These are phyloP conservation scores for Capsella bursapastoris DNA, from an alignment of 345 rosid genomes.

Conservation along the genomic window DNA sequence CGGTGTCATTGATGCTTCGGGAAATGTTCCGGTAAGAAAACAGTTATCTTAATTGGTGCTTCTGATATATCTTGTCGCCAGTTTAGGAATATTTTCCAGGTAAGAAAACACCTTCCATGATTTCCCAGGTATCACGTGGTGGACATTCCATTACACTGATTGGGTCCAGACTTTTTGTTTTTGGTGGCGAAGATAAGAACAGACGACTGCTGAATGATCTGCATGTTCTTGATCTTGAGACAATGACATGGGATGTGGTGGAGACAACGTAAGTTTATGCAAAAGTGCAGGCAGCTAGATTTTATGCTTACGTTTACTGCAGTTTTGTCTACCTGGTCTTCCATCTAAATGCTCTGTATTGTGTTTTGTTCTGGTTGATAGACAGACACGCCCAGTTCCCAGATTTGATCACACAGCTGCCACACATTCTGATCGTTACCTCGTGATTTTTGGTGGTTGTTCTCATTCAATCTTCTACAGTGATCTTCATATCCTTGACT, in stretches of 20 bases:
- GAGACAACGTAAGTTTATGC: conserved; percentile 67
- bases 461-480: conserved; percentile 90
- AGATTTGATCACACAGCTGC: conserved; percentile 98
- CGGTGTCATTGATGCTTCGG: conserved; percentile 68
- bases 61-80: not conserved
- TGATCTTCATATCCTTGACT: conserved; percentile 93
- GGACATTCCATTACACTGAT: conserved; percentile 88
- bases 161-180: conserved; percentile 74
- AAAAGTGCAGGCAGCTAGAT: not conserved
- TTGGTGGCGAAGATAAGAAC: conserved; percentile 92
- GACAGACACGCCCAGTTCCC: conserved; percentile 96
- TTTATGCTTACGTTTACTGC: not conserved
- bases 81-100: conserved; percentile 4
- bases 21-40: conserved; percentile 74
- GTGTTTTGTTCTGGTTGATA: conserved; percentile 52
- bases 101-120: conserved; percentile 21
- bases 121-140: conserved; percentile 80
- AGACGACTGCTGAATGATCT: conserved; percentile 86
- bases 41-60: conserved; percentile 13
- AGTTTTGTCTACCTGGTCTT: conserved; percentile 2
- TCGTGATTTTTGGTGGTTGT: conserved; percentile 92
- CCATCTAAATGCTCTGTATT: conserved; percentile 42
- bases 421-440: conserved; percentile 71
- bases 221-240: conserved; percentile 74
- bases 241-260: conserved; percentile 79